Base-by-base conservation (phyloP, 257 asterid genomes). In the Capsicum chinense region DNA sequence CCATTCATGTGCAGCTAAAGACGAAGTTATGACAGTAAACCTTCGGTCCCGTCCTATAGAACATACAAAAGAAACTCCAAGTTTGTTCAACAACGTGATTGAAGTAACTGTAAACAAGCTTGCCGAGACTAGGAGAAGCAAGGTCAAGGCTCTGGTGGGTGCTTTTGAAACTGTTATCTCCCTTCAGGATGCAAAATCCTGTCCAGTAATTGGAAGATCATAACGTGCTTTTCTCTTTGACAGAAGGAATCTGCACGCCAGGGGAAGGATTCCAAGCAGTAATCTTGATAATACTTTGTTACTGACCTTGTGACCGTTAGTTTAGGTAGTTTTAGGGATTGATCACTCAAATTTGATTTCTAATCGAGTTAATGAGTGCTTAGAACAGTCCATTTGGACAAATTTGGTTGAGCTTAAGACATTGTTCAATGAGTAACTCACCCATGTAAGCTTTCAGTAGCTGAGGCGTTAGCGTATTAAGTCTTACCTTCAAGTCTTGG, bases 81-180 rank as follows among this genome's bases (percentile, higher is more conserved):
- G 64, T 78, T 78, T 78, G 64, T 78, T 78, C 82, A 78, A 78
- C 82, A 54, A 78, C 2, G 91, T 86, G 59, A 90, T 90, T 12
- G 92, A 91, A 92, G 94, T 90, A 83, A 91, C 92, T 19, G 92
- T 88, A 52, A 90, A 58, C 86, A 88, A 87, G 88, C 92, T 89
- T 76, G 89, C 86, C 3, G 92, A 90, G 85, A 89, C 84, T 82
- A 89, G 92, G 90, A 85, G 67, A 79, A 91, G 90, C 88, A 87
- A 82, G 83, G 96, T 92, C 85, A 87, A 79, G 88, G 94, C 96
- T 21, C 93, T 92, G 84, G 94, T 93, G n/a, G 92, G 93, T 64
- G 94, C 92, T 5, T 91, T 92, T 73, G 93, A 91, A 76, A 86
- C 89, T 6, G 89, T 92, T 42, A 92, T 92, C 71, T 88, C 94